Base-by-base conservation (phyloP, 2,329 filamentous ascomycete species). In the Clathrospora elynae region DNA sequence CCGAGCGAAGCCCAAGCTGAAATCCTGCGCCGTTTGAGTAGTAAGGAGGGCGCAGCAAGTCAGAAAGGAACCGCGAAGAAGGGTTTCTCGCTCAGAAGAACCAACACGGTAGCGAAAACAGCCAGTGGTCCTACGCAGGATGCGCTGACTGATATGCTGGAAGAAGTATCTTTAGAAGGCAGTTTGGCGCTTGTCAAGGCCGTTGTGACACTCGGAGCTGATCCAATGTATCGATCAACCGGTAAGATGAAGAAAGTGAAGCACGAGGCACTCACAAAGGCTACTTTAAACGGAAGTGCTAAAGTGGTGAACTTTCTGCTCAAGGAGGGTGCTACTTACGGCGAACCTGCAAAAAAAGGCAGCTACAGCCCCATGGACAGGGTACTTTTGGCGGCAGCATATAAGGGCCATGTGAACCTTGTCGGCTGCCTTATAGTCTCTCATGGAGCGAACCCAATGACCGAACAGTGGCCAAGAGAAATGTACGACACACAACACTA, bases 391-490 rank as follows among this genome's bases (percentile, higher is more conserved):
- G 49, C 44, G 3, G 51, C 54, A 26, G 45, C 42, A 18, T 57
- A 57, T 28, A 57, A 53, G 19, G 42, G 47, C 7, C 47, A 57
- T 7, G 44, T 38, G 32, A 49, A 57, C 25, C 51, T 55, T 6
- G 41, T 30, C 13, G 37, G 35, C 22, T 46, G 42, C n/a, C 47
- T 57, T 3, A 43, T 57, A n/a, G 33, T 30, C 6, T 38, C 37
- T 18, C 47, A 57, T 32, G 52, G 52, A 5, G 54, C 44, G 6
- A 55, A 57, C 6, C 47, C 51, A 10, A 48, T 53, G 49, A 41
- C 42, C 12, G 52, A 53, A 26, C 51, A 51, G 42, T 57, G 54
- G 54, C 54, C 54, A 12, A 37, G 46, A 14, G 52, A 55, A 14
- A 49, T 57, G 29, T 48, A 55, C 7, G 49, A 53, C 4, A 35